A percentile compares a stretch with the other conserved stretches of the same genome.
These are phyloP conservation scores for Apiospora phragmitis DNA, from an alignment of 2,329 filamentous ascomycete species.

Conservation along the genomic window DNA sequence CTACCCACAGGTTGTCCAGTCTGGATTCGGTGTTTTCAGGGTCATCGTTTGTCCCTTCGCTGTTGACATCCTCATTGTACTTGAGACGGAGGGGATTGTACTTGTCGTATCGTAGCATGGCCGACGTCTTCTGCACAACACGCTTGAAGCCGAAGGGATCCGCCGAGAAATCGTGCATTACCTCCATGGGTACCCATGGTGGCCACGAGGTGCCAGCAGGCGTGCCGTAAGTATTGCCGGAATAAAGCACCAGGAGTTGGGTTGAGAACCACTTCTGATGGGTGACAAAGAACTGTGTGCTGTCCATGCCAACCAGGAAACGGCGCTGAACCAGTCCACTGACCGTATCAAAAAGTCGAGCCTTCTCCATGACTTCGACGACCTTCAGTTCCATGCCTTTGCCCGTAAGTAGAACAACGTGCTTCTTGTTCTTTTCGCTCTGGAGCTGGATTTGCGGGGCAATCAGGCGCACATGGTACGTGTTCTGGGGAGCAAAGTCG, in stretches of 20 bases:
- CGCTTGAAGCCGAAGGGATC: slow-evolving; percentile 98
- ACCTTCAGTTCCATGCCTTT: slow-evolving; percentile 99
- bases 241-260: slow-evolving; percentile 87
- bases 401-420: slow-evolving; percentile 93
- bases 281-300: slow-evolving; percentile 96
- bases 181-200: slow-evolving; percentile 96
- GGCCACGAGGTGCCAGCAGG: slow-evolving; percentile 87
- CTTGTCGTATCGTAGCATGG: slow-evolving; percentile 92
- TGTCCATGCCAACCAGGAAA: slow-evolving; percentile 94
- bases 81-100: slow-evolving; percentile 97
- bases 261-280: slow-evolving; percentile 88
- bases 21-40: slow-evolving; percentile 67
- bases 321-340: slow-evolving; percentile 93
- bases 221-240: slow-evolving; percentile 89
- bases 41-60: slow-evolving; percentile 54
- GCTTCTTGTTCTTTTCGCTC: slow-evolving; percentile 96
- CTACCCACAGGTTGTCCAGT: slow-evolving; percentile 96
- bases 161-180: slow-evolving; percentile 94
- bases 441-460: slow-evolving; percentile 97
- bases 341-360: slow-evolving; percentile 86
- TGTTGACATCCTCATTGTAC: slow-evolving; percentile 90
- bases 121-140: slow-evolving; percentile 95
- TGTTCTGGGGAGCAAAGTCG: slow-evolving; percentile 88
- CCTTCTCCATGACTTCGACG: slow-evolving; percentile 96
- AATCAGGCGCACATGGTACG: slow-evolving; percentile 91